These are phyloP conservation scores for Cutaneotrichosporon dermatis DNA, from an alignment of 1,284 basidiomycete genomes.

Conservation along the genomic window DNA sequence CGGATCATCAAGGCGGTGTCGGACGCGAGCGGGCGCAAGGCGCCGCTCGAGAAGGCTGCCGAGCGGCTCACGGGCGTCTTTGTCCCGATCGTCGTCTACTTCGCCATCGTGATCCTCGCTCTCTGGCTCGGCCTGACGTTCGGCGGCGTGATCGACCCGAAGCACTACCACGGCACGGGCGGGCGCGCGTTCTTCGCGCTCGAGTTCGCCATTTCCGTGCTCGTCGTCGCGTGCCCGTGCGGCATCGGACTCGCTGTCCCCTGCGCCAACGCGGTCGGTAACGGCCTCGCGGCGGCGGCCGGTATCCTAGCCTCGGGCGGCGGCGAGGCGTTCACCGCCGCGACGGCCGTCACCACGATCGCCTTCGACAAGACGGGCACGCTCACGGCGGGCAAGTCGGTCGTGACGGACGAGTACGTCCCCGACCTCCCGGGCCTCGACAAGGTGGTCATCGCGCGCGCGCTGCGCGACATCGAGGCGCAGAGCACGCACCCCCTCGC, in stretches of 20 bases:
- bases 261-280: constrained; percentile 99
- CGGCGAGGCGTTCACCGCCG: constrained; percentile 83
- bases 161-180: constrained; percentile 76
- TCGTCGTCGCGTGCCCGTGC: constrained; percentile 98
- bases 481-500: constrained; percentile 94
- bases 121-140: constrained; percentile 77
- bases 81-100: constrained; percentile 85
- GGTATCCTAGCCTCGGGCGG: constrained; percentile 98
- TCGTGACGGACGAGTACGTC: constrained; percentile 33
- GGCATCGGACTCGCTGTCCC: constrained; percentile 94
- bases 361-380: constrained; percentile 98
- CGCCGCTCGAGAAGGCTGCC: constrained; percentile 95
- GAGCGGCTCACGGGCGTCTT: constrained; percentile 93
- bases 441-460: constrained; percentile 6
- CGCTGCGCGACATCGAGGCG: constrained; percentile 70
- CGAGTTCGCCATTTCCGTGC: constrained; percentile 94
- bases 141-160: constrained; percentile 62
- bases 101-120: constrained; percentile 75
- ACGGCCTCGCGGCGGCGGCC: constrained; percentile 92
- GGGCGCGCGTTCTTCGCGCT: constrained; percentile 84
- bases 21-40: constrained; percentile 95
- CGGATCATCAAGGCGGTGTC: constrained; percentile 97
- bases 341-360: constrained; percentile 71
- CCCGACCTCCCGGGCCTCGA: constrained; percentile 31
- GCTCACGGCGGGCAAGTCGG: constrained; percentile 70